Evolutionary conservation across 257 asterid genomes (phyloP), one percentile per base, ranked within the genome.

Genomic region (Nemophila menziesii): DNA sequence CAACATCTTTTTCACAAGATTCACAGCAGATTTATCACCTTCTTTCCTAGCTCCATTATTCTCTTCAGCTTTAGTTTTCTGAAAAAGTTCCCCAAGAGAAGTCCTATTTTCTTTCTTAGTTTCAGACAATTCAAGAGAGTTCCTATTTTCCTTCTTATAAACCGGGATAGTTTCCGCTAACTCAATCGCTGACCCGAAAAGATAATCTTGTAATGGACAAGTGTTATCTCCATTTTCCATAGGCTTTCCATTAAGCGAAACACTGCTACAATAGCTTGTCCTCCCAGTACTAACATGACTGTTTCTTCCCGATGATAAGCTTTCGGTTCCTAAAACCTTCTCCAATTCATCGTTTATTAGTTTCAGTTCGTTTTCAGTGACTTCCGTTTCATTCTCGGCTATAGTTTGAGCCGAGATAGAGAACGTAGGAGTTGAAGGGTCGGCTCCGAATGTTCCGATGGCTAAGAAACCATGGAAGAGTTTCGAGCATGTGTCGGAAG

Each of bases 381-480:
- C 95, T 49, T 75, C 72, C 0, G 94, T 80, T 52, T 81, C 80
- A 12, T 89, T 89, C 53, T 81, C 94, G 52, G 93, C 84, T 19
- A 84, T 78, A 63, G 77, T 69, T 18, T 89, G 93, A 49, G 77
- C 70, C 0, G 90, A 75, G 66, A 68, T 63, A 56, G 82, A 70
- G 47, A 84, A 84, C 45, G 77, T 72, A 18, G 98, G 96, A 0
- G 98, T 89, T 22, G 69, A 73, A 23, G 95, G 82, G 55, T 26
- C 44, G 8, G 77, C 63, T 16, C 98, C 98, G 24, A 89, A 71
- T 37, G 98, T 89, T 1, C 98, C 98, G 4, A 89, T 84, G 19
- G 96, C 94, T 34, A 89, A 93, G 63, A 89, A 89, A 17, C 96
- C 99, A 40, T 81, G 96, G 74, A 90, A 90, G 60, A 85, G 74